Evolutionary conservation across 1,139 yeast species (phyloP).

Genomic region (Magnusiomyces ingens): DNA sequence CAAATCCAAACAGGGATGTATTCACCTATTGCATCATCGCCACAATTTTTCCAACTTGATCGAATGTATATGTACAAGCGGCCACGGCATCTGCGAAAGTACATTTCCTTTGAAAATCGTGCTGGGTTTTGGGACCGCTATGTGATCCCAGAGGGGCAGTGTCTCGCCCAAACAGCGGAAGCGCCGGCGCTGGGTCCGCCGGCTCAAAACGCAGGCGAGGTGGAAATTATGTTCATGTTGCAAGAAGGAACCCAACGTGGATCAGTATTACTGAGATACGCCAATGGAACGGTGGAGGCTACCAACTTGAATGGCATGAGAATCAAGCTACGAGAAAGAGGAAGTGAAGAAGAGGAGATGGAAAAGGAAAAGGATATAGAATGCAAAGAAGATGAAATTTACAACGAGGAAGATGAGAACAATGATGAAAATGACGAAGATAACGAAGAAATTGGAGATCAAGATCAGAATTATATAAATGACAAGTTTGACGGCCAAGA

Average conservation of each 20-base stretch:
- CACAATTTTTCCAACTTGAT: slow-evolving; percentile 30
- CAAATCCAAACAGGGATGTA: slow-evolving; percentile 7
- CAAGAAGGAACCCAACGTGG: slow-evolving; percentile 14
- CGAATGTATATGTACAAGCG: slow-evolving; percentile 23
- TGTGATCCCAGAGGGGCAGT: slow-evolving; percentile 10
- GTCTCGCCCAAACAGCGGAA: slow-evolving; percentile 5
- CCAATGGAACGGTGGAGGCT: slow-evolving; percentile 15
- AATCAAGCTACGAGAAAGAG: background rate
- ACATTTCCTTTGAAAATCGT: slow-evolving; percentile 5
- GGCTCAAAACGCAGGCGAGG: slow-evolving; percentile 8
- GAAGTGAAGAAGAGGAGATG: background rate
- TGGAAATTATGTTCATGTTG: slow-evolving; percentile 6
- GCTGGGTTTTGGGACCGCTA: slow-evolving; percentile 7
- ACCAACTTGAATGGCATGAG: slow-evolving; percentile 18
- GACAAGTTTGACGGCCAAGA: no score
- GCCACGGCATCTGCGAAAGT: slow-evolving; percentile 20
- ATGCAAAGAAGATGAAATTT: background rate
- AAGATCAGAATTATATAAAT: no score
- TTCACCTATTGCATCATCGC: slow-evolving; percentile 33
- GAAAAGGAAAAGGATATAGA: background rate
- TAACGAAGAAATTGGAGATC: no score
- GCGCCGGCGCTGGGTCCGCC: slow-evolving; percentile 3
- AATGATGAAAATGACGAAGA: no score
- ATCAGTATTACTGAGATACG: slow-evolving; percentile 8
- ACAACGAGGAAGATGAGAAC: background rate